Percentiles rank a stretch among this genome's conserved stretches.
Evolutionary conservation across 139 green algal genomes (phyloP).

Genomic region (Chlamydomonas applanata): DNA sequence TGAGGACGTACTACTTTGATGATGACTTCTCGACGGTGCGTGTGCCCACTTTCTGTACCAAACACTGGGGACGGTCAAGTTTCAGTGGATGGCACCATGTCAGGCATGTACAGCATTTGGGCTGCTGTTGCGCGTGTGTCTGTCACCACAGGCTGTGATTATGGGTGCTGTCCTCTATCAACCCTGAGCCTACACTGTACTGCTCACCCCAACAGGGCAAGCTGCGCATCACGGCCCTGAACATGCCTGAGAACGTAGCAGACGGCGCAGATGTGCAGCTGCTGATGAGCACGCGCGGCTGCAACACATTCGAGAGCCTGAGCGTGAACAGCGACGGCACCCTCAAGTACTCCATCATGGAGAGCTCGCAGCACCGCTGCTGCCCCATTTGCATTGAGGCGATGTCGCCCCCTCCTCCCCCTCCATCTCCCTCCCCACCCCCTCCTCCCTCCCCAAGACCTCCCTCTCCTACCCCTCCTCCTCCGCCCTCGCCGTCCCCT

Average conservation of each 20-base stretch:
- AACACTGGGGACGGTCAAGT: too few species aligned
- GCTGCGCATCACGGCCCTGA: slow-evolving; percentile 17
- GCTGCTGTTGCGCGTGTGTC: too few species aligned
- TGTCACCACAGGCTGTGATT: too few species aligned
- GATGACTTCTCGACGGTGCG: background rate
- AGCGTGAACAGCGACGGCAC: slow-evolving; percentile 1
- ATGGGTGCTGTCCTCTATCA: background rate
- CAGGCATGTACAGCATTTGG: too few species aligned
- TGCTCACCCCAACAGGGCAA: background rate
- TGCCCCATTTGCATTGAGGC: slow-evolving; percentile 19
- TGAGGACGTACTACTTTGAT: slow-evolving; percentile 4
- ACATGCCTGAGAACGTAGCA: background rate
- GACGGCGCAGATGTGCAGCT: slow-evolving; percentile 2
- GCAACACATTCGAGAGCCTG: background rate
- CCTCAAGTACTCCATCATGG: slow-evolving; percentile 21
- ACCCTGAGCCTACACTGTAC: slow-evolving; percentile 3
- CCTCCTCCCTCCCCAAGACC: background rate
- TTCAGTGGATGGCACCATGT: too few species aligned
- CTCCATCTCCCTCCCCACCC: background rate
- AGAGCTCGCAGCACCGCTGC: slow-evolving; percentile 26
- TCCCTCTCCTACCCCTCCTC: background rate
- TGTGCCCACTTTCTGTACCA: background rate
- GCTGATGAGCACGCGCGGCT: background rate
- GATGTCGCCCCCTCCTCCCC: slow-evolving; percentile 12
- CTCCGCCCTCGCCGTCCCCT: too few species aligned